Conservation (phyloP, 2,329 filamentous ascomycete genomes). For the Exophiala dermatitidis region DNA sequence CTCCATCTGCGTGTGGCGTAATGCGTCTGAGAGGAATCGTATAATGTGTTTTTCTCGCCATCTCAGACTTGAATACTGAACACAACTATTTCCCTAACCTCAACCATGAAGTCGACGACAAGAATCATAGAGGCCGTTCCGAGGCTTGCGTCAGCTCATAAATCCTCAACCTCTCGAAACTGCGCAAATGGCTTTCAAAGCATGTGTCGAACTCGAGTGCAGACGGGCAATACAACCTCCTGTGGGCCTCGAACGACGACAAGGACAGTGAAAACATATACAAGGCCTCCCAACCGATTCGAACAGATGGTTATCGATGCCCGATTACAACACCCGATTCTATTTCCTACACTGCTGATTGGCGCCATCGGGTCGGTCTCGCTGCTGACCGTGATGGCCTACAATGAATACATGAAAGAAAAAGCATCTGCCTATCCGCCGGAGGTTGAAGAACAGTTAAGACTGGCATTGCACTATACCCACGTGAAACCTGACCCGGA, state of each 20-base stretch:
- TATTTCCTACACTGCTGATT: conserved; percentile 38
- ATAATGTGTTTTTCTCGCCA: no score
- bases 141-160: not conserved
- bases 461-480: conserved; percentile 78
- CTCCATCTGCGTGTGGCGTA: no score
- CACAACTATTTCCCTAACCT: no score
- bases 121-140: not conserved
- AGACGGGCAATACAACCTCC: not conserved
- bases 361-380: conserved; percentile 33
- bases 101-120: conserved; percentile 8
- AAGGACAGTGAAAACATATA: conserved; percentile 16
- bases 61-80: no score
- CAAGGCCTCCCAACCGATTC: conserved; percentile 13
- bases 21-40: no score
- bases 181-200: conserved; percentile 1
- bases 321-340: conserved; percentile 32
- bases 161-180: conserved; percentile 17
- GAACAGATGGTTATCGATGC: conserved; percentile 23
- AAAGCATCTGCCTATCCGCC: conserved; percentile 39
- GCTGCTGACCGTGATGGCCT: conserved; percentile 37
- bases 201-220: not conserved
- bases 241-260: conserved; percentile 4
- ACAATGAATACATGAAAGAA: conserved; percentile 38
- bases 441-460: conserved; percentile 53
- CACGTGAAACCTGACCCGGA: conserved; percentile 68